Evolutionary conservation across 495 filamentous ascomycete species (phyloP).

Genomic region (Aspergillus affinis): DNA sequence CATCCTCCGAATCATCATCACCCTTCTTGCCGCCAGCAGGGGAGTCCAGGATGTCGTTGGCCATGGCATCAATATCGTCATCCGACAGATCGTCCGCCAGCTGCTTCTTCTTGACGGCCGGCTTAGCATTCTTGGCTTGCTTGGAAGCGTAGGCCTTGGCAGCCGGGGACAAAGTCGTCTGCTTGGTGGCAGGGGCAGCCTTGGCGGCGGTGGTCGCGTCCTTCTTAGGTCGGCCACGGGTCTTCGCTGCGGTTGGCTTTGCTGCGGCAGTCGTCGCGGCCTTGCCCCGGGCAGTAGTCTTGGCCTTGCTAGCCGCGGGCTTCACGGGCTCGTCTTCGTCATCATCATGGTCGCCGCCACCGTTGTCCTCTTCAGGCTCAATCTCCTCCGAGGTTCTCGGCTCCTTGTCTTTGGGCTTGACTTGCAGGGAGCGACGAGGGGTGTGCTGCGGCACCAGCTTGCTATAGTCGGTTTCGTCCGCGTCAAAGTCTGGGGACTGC

Average conservation of each 20-base stretch:
- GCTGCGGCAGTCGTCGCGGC: conserved; percentile 27
- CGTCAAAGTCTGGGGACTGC: conserved; percentile 58
- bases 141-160: conserved; percentile 82
- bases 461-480: conserved; percentile 85
- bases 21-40: conserved; percentile 33
- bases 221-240: conserved; percentile 54
- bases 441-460: conserved; percentile 66
- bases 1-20: conserved; percentile 42
- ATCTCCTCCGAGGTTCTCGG: conserved; percentile 63
- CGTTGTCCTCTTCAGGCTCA: conserved; percentile 45
- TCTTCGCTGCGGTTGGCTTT: conserved; percentile 31
- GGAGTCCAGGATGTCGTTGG: conserved; percentile 57
- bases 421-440: conserved; percentile 52
- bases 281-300: conserved; percentile 39
- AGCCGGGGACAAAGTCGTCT: conserved; percentile 43
- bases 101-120: conserved; percentile 32
- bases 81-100: conserved; percentile 41
- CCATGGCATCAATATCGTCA: conserved; percentile 53
- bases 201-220: conserved; percentile 36
- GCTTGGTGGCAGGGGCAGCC: conserved; percentile 44
- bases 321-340: conserved; percentile 31
- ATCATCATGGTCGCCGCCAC: neutral
- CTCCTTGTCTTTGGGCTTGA: conserved; percentile 62
- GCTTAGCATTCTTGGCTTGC: conserved; percentile 53
- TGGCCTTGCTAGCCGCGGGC: conserved; percentile 34